These are phyloP conservation scores for Tillandsia leiboldiana DNA, from an alignment of 176 grass and related monocot genomes.

Conservation along the genomic window DNA sequence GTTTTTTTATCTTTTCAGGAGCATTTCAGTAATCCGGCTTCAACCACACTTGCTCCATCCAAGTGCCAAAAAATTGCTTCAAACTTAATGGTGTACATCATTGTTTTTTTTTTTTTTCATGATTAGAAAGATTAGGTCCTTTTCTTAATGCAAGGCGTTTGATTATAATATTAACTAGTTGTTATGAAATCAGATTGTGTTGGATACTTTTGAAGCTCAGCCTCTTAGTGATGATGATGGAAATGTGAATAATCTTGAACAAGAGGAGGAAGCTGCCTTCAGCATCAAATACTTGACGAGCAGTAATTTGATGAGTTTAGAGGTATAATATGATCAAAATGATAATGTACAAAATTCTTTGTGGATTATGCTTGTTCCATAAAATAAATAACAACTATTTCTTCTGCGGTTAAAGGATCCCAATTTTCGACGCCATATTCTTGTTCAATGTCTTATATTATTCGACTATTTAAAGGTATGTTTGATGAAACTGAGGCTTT, in stretches of 20 bases:
- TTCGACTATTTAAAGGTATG: constrained; percentile 87
- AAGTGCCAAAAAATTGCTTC: constrained; percentile 83
- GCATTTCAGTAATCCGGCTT: constrained; percentile 76
- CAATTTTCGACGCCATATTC: constrained; percentile 93
- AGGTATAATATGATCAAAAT: constrained; percentile 45
- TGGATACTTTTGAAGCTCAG: constrained; percentile 96
- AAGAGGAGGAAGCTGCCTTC: constrained; percentile 79
- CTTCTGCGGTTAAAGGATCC: constrained; percentile 77
- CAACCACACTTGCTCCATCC: constrained; percentile 41
- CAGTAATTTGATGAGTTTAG: constrained; percentile 97
- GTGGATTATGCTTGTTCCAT: background rate
- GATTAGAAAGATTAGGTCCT: background rate
- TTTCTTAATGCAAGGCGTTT: background rate
- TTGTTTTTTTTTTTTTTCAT: background rate
- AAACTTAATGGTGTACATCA: constrained; percentile 62
- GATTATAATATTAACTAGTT: background rate
- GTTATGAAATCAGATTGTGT: constrained; percentile 52
- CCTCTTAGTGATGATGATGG: constrained; percentile 89
- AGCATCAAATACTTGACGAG: constrained; percentile 97
- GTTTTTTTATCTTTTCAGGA: constrained; percentile 34
- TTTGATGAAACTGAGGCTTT: constrained; percentile 16
- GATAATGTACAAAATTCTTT: background rate
- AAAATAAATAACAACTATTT: constrained; percentile 5
- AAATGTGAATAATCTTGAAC: constrained; percentile 69
- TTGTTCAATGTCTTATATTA: constrained; percentile 96